Evolutionary conservation across 192 early-diverging fungal species (phyloP), one percentile per base, ranked within the genome.

Genomic region (Diversispora eburnea): DNA sequence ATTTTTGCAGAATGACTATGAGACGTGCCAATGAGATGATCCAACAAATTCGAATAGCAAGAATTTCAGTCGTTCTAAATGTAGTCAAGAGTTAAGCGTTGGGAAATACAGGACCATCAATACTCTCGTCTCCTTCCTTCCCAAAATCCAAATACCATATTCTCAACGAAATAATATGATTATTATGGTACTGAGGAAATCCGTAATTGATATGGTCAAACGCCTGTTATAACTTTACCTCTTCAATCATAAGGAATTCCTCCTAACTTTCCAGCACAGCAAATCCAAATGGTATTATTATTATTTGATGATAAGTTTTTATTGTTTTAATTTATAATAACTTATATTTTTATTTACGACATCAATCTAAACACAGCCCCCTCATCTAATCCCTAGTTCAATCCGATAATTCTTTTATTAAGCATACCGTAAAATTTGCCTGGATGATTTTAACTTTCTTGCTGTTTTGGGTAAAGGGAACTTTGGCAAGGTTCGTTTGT

Each of bases 401-500:
- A 46, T 72, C 58, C 13, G 70, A 41, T 8, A 25, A 67, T 8
- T 39, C 41, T 55, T 70, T 70, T 4, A 62, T 73, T 65, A 67
- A 65, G 22, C 57, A 48, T 3, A 73, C 41, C 85, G 83, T 45
- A 91, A 91, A 65, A 88, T 97, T 56, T 88, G 91, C 2, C 77
- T 96, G 20, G 92, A 97, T 61, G 95, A 99, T 77, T 99, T 99
- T 73, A 91, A 88, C 70, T 95, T 99, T 65, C 75, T 95, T 64
- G 93, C 95, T 25, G 96, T 99, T 3, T 83, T 99, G 12, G 97
- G 97, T 71, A 97, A 96, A 79, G 97, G 97, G 61, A 98, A 97
- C 84, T 99, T 97, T 88, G 97, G 97, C 78, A 99, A 99, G 84
- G 90, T 90, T 70, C n/a, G n/a, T n/a, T n/a, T 75, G 54, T 17